phyloP scores from a whole-genome alignment of 352 stramenopile species.

The Sclerospora graminicola region DNA sequence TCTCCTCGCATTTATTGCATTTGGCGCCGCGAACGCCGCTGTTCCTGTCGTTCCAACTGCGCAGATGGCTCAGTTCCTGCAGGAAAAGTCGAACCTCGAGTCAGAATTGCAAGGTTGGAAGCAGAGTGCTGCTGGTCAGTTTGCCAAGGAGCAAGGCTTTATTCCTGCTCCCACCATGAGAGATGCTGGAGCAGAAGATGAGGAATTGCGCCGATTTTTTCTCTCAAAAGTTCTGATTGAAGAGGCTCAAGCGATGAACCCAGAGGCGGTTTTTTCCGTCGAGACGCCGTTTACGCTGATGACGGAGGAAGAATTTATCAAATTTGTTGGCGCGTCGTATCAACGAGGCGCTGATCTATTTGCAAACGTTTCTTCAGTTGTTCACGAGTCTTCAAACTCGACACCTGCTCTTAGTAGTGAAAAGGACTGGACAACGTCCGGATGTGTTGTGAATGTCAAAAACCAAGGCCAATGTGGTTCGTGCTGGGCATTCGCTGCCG shows the following conservation, averaged over 20 bases:
- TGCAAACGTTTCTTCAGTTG: not conserved
- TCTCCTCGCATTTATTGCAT: constrained; percentile 18
- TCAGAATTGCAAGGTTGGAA: constrained; percentile 42
- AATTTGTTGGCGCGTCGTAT: constrained; percentile 38
- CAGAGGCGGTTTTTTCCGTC: constrained; percentile 49
- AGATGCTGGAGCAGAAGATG: constrained; percentile 9
- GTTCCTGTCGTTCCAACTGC: constrained; percentile 18
- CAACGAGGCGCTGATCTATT: constrained; percentile 8
- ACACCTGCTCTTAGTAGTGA: constrained; percentile 6
- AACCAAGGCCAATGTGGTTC: constrained; percentile 95
- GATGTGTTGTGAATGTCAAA: constrained; percentile 75
- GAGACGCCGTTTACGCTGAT: constrained; percentile 67
- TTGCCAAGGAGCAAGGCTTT: constrained; percentile 40
- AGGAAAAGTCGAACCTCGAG: constrained; percentile 27
- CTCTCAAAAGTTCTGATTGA: constrained; percentile 52
- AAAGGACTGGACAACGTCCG: constrained; percentile 54
- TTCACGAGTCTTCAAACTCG: constrained; percentile 4
- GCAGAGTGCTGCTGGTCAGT: constrained; percentile 30
- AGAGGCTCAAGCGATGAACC: constrained; percentile 36
- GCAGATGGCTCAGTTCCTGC: constrained; percentile 35
- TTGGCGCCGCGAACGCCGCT: constrained; percentile 8
- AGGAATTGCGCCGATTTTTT: constrained; percentile 50
- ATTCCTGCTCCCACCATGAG: constrained; percentile 11
- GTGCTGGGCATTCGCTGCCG: constrained; percentile 96
- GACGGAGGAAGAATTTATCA: constrained; percentile 54